These are phyloP conservation scores for Russula virescens DNA, from an alignment of 768 basidiomycete species.

Conservation along the genomic window DNA sequence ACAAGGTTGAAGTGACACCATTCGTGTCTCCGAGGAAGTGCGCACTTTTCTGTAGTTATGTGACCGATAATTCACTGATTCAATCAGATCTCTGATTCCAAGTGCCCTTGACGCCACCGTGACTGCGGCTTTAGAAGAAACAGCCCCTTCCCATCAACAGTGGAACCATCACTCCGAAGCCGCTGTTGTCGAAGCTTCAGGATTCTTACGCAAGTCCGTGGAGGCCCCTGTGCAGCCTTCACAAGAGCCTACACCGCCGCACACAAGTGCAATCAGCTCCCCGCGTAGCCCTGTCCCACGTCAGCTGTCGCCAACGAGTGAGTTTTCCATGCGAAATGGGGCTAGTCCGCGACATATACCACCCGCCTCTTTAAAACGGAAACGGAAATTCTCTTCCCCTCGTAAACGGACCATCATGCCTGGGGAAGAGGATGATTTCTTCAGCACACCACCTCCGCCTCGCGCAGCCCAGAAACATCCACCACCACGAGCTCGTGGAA, in stretches of 20 bases:
- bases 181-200: neutral
- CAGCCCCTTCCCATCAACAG: neutral
- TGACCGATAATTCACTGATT: neutral
- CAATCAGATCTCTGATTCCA: neutral
- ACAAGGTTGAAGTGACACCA: neutral
- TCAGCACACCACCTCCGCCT: conserved; percentile 13
- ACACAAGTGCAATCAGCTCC: conserved; percentile 11
- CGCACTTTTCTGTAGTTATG: neutral
- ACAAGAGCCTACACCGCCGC: conserved; percentile 22
- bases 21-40: neutral
- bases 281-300: conserved; percentile 4
- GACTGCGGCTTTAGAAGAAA: neutral
- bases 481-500: neutral
- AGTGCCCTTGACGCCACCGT: neutral
- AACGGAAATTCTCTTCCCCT: neutral
- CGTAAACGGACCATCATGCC: neutral
- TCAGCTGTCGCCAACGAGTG: neutral
- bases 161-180: neutral
- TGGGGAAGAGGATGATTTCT: conserved; percentile 12
- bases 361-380: neutral
- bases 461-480: neutral
- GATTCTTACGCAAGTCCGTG: neutral
- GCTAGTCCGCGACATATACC: neutral
- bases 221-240: neutral
- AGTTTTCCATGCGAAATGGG: neutral